Base-by-base conservation (phyloP, 371 early-diverging fungal species). In the Funneliformis caledonium region DNA sequence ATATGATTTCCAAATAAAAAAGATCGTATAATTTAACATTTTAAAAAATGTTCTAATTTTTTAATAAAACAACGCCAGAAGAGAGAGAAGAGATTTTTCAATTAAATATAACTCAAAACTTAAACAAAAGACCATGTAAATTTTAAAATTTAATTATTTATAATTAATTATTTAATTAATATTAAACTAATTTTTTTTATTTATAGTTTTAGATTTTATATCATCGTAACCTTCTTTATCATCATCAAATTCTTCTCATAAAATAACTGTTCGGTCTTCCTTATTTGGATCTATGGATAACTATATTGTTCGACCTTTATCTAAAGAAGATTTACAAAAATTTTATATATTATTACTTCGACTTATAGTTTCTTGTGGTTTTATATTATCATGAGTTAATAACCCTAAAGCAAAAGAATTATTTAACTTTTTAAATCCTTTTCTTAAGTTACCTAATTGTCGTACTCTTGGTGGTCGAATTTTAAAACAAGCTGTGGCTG, bases 391-490 rank as follows among this genome's bases (percentile, higher is more conserved):
- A 31, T 72, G 72, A 50, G 74, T 74, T 52, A 74, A 60, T 75
- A 75, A 75, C 8, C 37, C 75, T 14, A 43, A 75, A 75, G 75
- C 43, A 56, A 60, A 42, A 43, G 45, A 75, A 56, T 60, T 59
- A 42, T 75, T 75, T 59, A 45, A 75, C 16, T 75, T 75, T 75
- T 37, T 75, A 43, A 75, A 75, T 75, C 61, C 61, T 9, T 60
- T 42, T 75, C 43, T 75, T 26, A 75, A 75, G 22, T 43, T 75
- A 16, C 42, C 61, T 60, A 42, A 75, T 60, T 59, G 37, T 33
- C 56, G 59, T 56, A 5, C 56, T 14, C 74, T 73, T 73, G 74
- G 60, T 14, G 59, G 43, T 5, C 12, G n/a, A 50, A 26, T 73
- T 31, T 73, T 73, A n/a, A 73, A 74, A 59, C 59, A 52, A 37